phyloP scores from a whole-genome alignment of 2,329 filamentous ascomycete genomes.

The Fusarium xyrophilum region DNA sequence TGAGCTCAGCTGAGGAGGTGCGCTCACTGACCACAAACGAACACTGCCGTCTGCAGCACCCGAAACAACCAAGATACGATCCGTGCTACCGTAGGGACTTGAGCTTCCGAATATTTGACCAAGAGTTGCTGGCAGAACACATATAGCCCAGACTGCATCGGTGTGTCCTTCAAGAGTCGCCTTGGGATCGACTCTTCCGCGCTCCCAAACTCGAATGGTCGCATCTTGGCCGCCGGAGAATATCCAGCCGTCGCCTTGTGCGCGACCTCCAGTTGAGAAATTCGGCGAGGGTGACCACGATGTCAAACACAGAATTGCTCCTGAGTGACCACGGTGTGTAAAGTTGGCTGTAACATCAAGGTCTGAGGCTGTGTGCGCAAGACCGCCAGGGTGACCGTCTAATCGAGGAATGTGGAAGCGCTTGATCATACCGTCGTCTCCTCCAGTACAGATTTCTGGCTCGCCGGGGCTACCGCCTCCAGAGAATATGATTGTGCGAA shows the following conservation, averaged over 20 bases:
- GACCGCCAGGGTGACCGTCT: conserved; percentile 57
- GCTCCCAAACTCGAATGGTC: conserved; percentile 93
- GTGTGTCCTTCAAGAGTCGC: conserved; percentile 93
- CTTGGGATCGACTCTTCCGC: conserved; percentile 92
- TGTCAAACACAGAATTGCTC: conserved; percentile 84
- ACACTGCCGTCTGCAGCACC: conserved; percentile 91
- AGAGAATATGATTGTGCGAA: conserved; percentile 94
- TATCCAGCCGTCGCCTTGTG: conserved; percentile 94
- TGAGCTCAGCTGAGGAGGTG: conserved; percentile 84
- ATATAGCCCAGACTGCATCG: conserved; percentile 95
- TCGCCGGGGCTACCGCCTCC: conserved; percentile 94
- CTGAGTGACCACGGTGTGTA: conserved; percentile 92
- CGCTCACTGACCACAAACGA: conserved; percentile 92
- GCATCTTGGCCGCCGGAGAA: conserved; percentile 97
- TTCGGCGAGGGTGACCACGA: conserved; percentile 87
- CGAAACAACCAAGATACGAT: conserved; percentile 88
- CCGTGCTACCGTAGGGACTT: conserved; percentile 77
- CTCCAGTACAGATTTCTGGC: conserved; percentile 94
- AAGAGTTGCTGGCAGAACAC: conserved; percentile 84
- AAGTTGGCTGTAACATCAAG: conserved; percentile 93
- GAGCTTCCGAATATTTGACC: conserved; percentile 80
- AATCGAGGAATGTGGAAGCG: conserved; percentile 94
- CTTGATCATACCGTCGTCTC: conserved; percentile 95
- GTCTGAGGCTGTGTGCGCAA: conserved; percentile 69
- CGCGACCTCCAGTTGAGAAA: conserved; percentile 87